Conservation (phyloP, 139 green algal species). For the Chlamydomonas incerta region DNA sequence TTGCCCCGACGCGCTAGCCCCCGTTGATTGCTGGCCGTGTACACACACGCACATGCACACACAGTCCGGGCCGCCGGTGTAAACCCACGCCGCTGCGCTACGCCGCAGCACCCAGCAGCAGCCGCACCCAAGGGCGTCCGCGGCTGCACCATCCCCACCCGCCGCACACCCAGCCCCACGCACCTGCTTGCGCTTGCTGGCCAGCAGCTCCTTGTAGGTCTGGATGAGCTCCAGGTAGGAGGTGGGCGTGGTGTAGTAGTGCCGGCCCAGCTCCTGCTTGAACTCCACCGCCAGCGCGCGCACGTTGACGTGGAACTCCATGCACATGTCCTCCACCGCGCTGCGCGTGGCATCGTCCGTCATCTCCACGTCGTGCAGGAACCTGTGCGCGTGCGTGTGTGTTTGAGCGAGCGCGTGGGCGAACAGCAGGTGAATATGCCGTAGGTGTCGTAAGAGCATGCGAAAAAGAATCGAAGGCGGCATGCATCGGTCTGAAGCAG, state of each 20-base stretch:
- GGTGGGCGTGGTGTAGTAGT: constrained; percentile 78
- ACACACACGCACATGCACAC: too few relatives aligned
- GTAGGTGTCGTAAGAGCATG: too few relatives aligned
- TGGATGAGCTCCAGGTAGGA: constrained; percentile 81
- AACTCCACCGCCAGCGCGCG: constrained; percentile 60
- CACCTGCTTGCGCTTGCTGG: constrained; percentile 57
- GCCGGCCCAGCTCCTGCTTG: constrained; percentile 50
- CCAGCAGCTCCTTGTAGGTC: constrained; percentile 73
- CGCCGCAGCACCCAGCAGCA: too few relatives aligned
- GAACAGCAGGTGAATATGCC: too few relatives aligned
- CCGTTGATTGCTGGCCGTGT: too few relatives aligned
- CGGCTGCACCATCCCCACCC: too few relatives aligned
- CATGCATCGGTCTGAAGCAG: too few relatives aligned
- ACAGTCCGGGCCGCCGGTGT: too few relatives aligned
- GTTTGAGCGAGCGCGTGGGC: background rate
- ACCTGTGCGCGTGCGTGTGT: background rate
- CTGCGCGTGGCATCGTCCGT: constrained; percentile 43
- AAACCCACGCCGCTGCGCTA: too few relatives aligned
- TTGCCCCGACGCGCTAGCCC: too few relatives aligned
- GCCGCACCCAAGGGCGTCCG: too few relatives aligned
- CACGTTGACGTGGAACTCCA: constrained; percentile 71
- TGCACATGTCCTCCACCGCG: constrained; percentile 74
- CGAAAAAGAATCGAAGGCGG: too few relatives aligned
- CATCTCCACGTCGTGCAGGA: constrained; percentile 71
- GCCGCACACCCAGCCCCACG: background rate